Conservation (phyloP, 495 filamentous ascomycete genomes). For the Evansstolkia leycettana region DNA sequence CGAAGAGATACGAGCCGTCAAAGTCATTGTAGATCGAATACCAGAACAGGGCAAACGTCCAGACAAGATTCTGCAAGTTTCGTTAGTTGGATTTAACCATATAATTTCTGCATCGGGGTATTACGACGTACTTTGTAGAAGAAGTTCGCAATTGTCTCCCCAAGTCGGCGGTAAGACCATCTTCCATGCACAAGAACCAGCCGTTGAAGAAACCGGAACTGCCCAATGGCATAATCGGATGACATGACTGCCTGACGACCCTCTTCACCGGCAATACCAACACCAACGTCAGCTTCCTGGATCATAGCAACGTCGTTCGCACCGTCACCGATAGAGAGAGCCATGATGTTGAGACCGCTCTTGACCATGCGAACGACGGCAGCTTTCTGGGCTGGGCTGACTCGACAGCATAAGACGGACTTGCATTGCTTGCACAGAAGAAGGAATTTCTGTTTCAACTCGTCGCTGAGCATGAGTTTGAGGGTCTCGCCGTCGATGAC, state of each 20-base stretch:
- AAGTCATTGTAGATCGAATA: constrained; percentile 93
- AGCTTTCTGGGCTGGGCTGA: constrained; percentile 93
- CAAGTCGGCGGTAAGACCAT: constrained; percentile 90
- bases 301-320: constrained; percentile 99
- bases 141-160: constrained; percentile 94
- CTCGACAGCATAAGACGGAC: constrained; percentile 93
- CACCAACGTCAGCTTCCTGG: constrained; percentile 95
- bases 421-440: constrained; percentile 96
- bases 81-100: too few relatives aligned
- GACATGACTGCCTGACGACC: constrained; percentile 97
- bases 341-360: constrained; percentile 89
- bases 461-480: constrained; percentile 74
- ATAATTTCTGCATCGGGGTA: background rate
- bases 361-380: constrained; percentile 97
- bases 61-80: constrained; percentile 77
- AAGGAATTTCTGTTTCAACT: constrained; percentile 80
- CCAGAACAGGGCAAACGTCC: constrained; percentile 97
- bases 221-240: constrained; percentile 95
- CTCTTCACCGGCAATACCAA: constrained; percentile 96
- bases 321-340: constrained; percentile 90
- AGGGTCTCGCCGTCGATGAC: constrained; percentile 94
- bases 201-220: constrained; percentile 88
- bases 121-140: constrained; percentile 74
- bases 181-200: constrained; percentile 91
- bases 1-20: constrained; percentile 91